These are phyloP conservation scores for Talaromyces nanjingensis DNA, from an alignment of 495 filamentous ascomycete species.

Conservation along the genomic window DNA sequence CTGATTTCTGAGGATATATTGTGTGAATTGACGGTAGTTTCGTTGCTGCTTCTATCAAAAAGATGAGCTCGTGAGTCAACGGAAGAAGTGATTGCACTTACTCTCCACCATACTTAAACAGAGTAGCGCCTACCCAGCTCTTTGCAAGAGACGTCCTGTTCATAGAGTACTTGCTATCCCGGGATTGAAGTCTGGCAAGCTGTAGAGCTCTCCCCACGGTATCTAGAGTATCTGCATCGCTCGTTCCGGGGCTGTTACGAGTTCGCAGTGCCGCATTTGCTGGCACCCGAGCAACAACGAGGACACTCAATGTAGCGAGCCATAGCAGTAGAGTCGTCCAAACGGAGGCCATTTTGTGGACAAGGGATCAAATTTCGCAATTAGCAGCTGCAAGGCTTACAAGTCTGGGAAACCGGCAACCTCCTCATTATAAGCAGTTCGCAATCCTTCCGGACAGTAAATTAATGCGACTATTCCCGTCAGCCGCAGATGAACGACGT, in stretches of 20 bases:
- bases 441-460: not conserved
- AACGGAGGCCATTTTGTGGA: not conserved
- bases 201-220: constrained; percentile 11
- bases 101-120: constrained; percentile 16
- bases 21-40: not conserved
- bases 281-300: not conserved
- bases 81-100: not conserved
- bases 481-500: not conserved
- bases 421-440: not conserved
- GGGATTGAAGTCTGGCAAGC: constrained; percentile 7
- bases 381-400: not conserved
- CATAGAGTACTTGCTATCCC: constrained; percentile 17
- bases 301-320: not conserved
- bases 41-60: not conserved
- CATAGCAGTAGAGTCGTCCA: constrained; percentile 1
- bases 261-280: constrained; percentile 11
- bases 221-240: constrained; percentile 13
- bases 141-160: constrained; percentile 31
- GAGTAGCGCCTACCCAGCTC: constrained; percentile 29
- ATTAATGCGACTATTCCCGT: not conserved
- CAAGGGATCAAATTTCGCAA: not conserved
- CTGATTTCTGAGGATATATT: not conserved
- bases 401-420: not conserved
- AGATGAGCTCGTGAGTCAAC: too few species aligned
- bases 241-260: constrained; percentile 13